Evolutionary conservation across 495 filamentous ascomycete species (phyloP).

Genomic region (Neurospora sp.): DNA sequence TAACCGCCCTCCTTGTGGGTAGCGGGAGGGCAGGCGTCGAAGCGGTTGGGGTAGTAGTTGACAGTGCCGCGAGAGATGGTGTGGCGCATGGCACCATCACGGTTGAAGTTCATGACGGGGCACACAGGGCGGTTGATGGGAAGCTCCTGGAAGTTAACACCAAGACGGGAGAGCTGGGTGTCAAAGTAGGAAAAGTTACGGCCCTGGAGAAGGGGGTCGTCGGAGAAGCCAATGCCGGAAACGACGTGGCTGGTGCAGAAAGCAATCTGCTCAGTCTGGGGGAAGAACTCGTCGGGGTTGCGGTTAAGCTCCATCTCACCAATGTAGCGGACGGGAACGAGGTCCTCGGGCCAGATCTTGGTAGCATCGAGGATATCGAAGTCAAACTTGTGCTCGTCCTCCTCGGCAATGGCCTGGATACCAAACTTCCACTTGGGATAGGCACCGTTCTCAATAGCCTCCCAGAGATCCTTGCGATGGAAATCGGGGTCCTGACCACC

Average conservation of each 20-base stretch:
- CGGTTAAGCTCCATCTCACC: constrained; percentile 75
- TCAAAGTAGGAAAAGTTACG: constrained; percentile 85
- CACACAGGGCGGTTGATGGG: constrained; percentile 72
- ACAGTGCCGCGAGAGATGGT: constrained; percentile 50
- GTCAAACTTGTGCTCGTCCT: constrained; percentile 67
- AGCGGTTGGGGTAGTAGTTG: constrained; percentile 89
- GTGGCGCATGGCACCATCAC: constrained; percentile 59
- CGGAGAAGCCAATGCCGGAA: constrained; percentile 77
- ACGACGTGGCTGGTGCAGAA: constrained; percentile 83
- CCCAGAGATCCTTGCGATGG: constrained; percentile 72
- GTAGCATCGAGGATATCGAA: constrained; percentile 91
- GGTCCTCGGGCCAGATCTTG: constrained; percentile 82
- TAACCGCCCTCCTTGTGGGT: constrained; percentile 51
- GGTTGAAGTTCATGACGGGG: constrained; percentile 72
- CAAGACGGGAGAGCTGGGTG: constrained; percentile 74
- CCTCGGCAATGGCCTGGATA: constrained; percentile 65
- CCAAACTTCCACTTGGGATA: constrained; percentile 81
- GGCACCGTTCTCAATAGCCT: constrained; percentile 65
- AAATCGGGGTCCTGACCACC: constrained; percentile 78
- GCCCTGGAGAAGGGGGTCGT: constrained; percentile 75
- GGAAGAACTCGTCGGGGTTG: constrained; percentile 78
- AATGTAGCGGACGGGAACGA: constrained; percentile 69
- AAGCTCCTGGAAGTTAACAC: constrained; percentile 76
- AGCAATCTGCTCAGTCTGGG: constrained; percentile 73
- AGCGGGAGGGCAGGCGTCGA: constrained; percentile 52